Evolutionary conservation across 768 basidiomycete species (phyloP).

Genomic region (Hortiboletus campestris): DNA sequence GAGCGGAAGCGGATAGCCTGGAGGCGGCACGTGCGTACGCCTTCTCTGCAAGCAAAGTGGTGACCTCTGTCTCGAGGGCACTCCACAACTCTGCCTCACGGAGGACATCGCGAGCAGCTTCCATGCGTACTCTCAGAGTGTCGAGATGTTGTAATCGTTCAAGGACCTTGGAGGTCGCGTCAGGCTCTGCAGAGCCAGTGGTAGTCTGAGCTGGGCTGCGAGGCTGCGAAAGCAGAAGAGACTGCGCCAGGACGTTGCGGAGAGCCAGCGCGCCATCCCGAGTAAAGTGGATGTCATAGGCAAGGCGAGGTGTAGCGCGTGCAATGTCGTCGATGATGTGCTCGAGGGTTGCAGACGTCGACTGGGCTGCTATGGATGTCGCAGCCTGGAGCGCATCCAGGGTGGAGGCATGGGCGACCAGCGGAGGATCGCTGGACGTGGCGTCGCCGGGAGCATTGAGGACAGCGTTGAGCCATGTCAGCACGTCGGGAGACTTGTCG

Average conservation of each 20-base stretch:
- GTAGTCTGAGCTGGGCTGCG: not conserved
- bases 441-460: constrained; percentile 42
- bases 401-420: constrained; percentile 61
- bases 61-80: constrained; percentile 90
- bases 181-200: constrained; percentile 13
- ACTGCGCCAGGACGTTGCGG: constrained; percentile 58
- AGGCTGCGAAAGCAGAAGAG: constrained; percentile 37
- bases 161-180: constrained; percentile 62
- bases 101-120: constrained; percentile 82
- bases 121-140: constrained; percentile 82
- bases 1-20: constrained; percentile 83
- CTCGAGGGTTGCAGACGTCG: constrained; percentile 85
- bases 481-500: constrained; percentile 57
- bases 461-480: constrained; percentile 72
- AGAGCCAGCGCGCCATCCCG: constrained; percentile 84
- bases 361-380: constrained; percentile 85
- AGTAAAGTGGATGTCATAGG: constrained; percentile 97
- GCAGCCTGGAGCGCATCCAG: constrained; percentile 72
- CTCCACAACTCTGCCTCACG: constrained; percentile 97
- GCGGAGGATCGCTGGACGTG: constrained; percentile 30
- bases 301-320: constrained; percentile 82
- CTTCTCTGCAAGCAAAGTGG: constrained; percentile 73
- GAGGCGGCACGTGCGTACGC: constrained; percentile 90
- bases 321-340: constrained; percentile 91
- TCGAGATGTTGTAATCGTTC: constrained; percentile 81